Evolutionary conservation across 805 yeast genomes (phyloP).

Genomic region (Sugiyamaella valdiviana): DNA sequence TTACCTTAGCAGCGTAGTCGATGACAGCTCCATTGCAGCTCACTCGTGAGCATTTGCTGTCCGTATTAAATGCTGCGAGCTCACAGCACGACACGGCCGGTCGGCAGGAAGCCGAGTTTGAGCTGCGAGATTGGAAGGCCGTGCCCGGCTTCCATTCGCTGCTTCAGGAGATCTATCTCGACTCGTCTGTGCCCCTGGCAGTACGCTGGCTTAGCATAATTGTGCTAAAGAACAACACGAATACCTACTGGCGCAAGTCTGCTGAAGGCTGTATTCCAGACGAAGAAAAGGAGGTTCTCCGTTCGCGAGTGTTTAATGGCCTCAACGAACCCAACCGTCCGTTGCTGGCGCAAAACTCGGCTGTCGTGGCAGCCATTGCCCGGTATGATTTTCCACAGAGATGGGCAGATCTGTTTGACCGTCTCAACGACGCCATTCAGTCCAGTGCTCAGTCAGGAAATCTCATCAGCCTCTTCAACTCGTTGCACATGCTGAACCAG

Average conservation of each 20-base stretch:
- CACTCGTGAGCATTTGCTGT: constrained; percentile 13
- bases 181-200: constrained; percentile 52
- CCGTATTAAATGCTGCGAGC: constrained; percentile 43
- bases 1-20: background rate
- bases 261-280: constrained; percentile 26
- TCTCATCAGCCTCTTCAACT: constrained; percentile 46
- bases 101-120: constrained; percentile 63
- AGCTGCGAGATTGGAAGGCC: constrained; percentile 63
- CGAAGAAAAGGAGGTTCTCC: constrained; percentile 66
- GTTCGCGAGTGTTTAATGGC: constrained; percentile 49
- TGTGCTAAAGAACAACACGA: constrained; percentile 82
- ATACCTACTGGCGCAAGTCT: constrained; percentile 74
- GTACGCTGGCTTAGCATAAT: constrained; percentile 83
- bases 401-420: constrained; percentile 80
- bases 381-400: constrained; percentile 80
- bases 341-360: constrained; percentile 76
- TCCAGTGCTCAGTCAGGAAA: constrained; percentile 34
- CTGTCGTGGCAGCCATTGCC: constrained; percentile 69
- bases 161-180: constrained; percentile 56
- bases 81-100: constrained; percentile 32
- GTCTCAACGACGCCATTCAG: constrained; percentile 32
- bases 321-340: constrained; percentile 68
- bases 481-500: constrained; percentile 66
- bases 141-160: constrained; percentile 52
- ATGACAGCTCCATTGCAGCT: background rate